A percentile compares a stretch with the other conserved stretches of the same genome.
phyloP scores from a whole-genome alignment of 805 yeast genomes.

The Metschnikowia aberdeeniae region DNA sequence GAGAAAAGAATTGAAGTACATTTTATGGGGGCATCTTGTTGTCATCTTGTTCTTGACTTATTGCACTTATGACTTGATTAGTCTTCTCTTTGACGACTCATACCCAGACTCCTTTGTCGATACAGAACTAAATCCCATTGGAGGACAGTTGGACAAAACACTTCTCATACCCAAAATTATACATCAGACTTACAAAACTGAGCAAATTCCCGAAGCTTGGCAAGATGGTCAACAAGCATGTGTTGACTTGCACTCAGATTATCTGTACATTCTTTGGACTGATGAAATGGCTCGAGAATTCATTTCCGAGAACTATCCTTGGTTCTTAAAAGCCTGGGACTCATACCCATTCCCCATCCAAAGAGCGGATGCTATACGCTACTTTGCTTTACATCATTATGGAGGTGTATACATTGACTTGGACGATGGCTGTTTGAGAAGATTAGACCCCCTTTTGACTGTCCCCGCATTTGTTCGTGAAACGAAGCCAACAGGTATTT shows the following conservation, averaged over 20 bases:
- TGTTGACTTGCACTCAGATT: constrained; percentile 78
- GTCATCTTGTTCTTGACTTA: constrained; percentile 53
- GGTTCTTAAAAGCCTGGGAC: constrained; percentile 82
- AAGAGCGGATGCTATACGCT: constrained; percentile 87
- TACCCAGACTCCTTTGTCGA: constrained; percentile 59
- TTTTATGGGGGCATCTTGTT: constrained; percentile 57
- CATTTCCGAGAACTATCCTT: constrained; percentile 72
- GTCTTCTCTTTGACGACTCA: constrained; percentile 70
- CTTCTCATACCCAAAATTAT: constrained; percentile 81
- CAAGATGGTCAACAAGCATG: constrained; percentile 71
- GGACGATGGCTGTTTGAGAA: constrained; percentile 82
- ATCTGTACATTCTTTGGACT: constrained; percentile 86
- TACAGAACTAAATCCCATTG: constrained; percentile 56
- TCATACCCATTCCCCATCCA: constrained; percentile 75
- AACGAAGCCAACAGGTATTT: constrained; percentile 85
- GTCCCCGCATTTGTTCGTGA: constrained; percentile 85
- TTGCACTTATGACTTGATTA: constrained; percentile 65
- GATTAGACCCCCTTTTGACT: constrained; percentile 73
- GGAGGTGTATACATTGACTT: constrained; percentile 91
- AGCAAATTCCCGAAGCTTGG: constrained; percentile 79
- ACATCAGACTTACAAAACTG: constrained; percentile 87
- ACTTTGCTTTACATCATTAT: constrained; percentile 74
- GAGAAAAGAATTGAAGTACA: constrained; percentile 63
- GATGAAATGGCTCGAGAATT: constrained; percentile 78
- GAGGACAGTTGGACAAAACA: constrained; percentile 41